Conservation (phyloP, 1,284 basidiomycete genomes). For the Ustilago nuda region DNA sequence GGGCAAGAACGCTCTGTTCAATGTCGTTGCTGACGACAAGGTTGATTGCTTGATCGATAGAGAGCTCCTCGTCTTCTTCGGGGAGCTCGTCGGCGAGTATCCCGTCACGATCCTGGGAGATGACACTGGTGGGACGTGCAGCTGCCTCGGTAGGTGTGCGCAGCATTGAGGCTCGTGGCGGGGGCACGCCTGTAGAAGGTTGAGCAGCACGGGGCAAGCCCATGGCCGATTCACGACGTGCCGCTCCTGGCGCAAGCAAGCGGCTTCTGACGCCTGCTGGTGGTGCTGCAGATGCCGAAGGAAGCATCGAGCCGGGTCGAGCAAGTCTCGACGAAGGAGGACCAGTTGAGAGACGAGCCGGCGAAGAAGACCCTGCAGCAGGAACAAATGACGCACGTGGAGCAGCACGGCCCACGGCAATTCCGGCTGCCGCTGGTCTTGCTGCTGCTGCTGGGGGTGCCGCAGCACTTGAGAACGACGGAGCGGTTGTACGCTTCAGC, state of each 20-base stretch:
- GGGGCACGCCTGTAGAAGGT: conserved; percentile 15
- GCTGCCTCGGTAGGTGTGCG: conserved; percentile 14
- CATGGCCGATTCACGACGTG: conserved; percentile 44
- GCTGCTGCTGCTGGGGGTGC: conserved; percentile 5
- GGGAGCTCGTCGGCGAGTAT: conserved; percentile 41
- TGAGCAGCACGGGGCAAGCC: conserved; percentile 38
- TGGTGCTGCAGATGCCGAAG: conserved; percentile 21
- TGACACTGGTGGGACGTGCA: conserved; percentile 14
- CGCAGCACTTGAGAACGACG: conserved; percentile 13
- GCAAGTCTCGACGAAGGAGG: conserved; percentile 45
- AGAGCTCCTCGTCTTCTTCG: conserved; percentile 48
- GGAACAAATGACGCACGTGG: conserved; percentile 38
- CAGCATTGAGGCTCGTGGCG: conserved; percentile 32
- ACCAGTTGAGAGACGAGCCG: conserved; percentile 25
- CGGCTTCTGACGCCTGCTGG: conserved; percentile 37
- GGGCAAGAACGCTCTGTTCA: conserved; percentile 85
- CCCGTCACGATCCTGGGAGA: conserved; percentile 21
- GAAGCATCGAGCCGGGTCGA: conserved; percentile 34
- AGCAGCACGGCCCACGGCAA: conserved; percentile 11
- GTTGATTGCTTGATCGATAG: conserved; percentile 59
- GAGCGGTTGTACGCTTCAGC: conserved; percentile 78
- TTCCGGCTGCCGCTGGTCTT: conserved; percentile 16
- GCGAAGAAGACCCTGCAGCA: conserved; percentile 26
- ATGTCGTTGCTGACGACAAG: conserved; percentile 84
- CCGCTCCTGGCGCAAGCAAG: conserved; percentile 29